These are phyloP conservation scores for Carex pumila DNA, from an alignment of 176 grass and related monocot genomes.

Conservation along the genomic window DNA sequence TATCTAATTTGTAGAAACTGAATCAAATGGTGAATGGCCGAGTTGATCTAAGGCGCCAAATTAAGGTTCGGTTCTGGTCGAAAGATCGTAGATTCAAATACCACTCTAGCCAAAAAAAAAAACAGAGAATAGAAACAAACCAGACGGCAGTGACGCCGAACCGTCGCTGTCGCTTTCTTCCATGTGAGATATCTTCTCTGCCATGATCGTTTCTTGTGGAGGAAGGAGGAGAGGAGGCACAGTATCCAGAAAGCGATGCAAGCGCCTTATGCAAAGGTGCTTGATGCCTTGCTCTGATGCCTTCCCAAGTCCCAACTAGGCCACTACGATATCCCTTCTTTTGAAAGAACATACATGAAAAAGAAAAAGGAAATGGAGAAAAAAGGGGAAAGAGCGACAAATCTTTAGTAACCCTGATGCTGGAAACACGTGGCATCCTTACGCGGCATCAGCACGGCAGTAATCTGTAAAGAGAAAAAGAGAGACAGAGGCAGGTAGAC, in stretches of 20 bases:
- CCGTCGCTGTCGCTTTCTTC: slow-evolving; percentile 16
- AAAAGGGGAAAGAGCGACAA: neutral
- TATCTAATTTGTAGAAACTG: neutral
- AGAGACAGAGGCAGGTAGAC: neutral
- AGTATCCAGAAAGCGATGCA: neutral
- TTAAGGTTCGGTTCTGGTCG: no score
- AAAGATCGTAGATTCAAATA: no score
- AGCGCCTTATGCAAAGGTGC: neutral
- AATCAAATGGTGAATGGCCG: neutral
- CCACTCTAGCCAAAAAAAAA: neutral
- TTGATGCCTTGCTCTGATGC: neutral
- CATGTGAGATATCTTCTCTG: slow-evolving; percentile 7
- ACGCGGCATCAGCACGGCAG: neutral
- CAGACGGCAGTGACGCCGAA: slow-evolving; percentile 12
- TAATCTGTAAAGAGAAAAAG: neutral
- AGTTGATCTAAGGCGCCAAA: no score
- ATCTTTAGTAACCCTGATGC: neutral
- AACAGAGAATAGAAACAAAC: slow-evolving; percentile 8
- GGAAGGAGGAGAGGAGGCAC: neutral
- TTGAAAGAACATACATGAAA: neutral
- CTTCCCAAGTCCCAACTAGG: neutral
- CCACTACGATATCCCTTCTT: neutral
- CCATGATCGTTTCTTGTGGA: slow-evolving; percentile 1
- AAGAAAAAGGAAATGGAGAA: neutral
- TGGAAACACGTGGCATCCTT: neutral